These are phyloP conservation scores for Lathyrus sativus DNA, from an alignment of 306 rosid genomes.

Conservation along the genomic window DNA sequence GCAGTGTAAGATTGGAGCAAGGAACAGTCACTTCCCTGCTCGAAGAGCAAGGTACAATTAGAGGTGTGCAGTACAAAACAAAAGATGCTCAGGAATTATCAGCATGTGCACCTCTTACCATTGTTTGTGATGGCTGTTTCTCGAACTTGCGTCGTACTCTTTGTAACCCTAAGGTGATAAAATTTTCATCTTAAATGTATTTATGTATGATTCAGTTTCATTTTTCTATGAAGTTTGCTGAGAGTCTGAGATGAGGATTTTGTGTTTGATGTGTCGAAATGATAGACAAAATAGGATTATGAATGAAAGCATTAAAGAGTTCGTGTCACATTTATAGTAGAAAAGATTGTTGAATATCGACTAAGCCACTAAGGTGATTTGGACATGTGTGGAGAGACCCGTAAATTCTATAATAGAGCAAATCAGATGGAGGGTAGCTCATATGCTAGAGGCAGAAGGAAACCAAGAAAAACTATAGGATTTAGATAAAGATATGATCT, in stretches of 20 bases:
- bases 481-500: not conserved
- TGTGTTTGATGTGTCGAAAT: not conserved
- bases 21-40: slow-evolving; percentile 92
- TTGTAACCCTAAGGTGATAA: slow-evolving; percentile 75
- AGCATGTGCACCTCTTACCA: slow-evolving; percentile 79
- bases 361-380: not conserved
- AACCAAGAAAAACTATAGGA: not conserved
- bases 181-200: slow-evolving; percentile 14
- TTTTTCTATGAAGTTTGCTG: slow-evolving; percentile 1
- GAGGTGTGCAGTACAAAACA: slow-evolving; percentile 82
- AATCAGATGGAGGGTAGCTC: not conserved
- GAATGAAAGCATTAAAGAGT: not conserved
- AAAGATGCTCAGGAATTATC: slow-evolving; percentile 67
- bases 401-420: not conserved
- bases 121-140: slow-evolving; percentile 97
- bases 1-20: slow-evolving; percentile 72
- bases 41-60: slow-evolving; percentile 77
- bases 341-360: not conserved
- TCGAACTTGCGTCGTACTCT: slow-evolving; percentile 94
- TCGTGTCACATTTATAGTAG: not conserved
- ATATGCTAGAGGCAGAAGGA: not conserved
- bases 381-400: not conserved
- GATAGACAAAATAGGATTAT: not conserved
- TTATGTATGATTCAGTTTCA: not conserved
- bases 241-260: not conserved